These are phyloP conservation scores for Fusarium redolens DNA, from an alignment of 2,329 filamentous ascomycete species.

Conservation along the genomic window DNA sequence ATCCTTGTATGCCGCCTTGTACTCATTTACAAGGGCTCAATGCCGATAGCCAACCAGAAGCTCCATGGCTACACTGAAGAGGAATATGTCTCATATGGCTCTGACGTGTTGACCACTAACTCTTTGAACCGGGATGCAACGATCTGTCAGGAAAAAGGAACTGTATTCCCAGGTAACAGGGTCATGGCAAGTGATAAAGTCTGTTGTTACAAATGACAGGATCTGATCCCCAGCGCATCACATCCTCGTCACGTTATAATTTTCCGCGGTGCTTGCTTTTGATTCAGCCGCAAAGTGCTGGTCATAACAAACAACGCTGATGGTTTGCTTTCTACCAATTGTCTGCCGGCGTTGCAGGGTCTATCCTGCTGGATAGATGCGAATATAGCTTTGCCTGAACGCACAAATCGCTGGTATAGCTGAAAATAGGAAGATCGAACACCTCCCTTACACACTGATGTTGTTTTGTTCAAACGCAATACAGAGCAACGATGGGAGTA, in stretches of 20 bases:
- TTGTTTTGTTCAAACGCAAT: neutral
- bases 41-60: conserved; percentile 1
- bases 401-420: neutral
- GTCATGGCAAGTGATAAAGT: conserved; percentile 4
- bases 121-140: conserved; percentile 1
- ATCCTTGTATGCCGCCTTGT: neutral
- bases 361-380: neutral
- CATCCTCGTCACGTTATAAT: neutral
- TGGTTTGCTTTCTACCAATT: neutral
- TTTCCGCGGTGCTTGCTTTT: conserved; percentile 12
- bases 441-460: neutral
- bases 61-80: neutral
- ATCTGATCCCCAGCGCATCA: conserved; percentile 19
- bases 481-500: neutral
- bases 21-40: neutral
- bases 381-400: neutral
- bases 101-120: conserved; percentile 6
- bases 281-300: neutral
- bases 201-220: conserved; percentile 35
- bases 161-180: neutral
- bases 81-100: conserved; percentile 5
- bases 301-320: neutral
- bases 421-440: neutral
- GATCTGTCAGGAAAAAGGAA: conserved; percentile 9
- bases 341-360: neutral